Evolutionary conservation across 768 basidiomycete species (phyloP), one percentile per base, ranked within the genome.

Genomic region (Lepiota venenata): DNA sequence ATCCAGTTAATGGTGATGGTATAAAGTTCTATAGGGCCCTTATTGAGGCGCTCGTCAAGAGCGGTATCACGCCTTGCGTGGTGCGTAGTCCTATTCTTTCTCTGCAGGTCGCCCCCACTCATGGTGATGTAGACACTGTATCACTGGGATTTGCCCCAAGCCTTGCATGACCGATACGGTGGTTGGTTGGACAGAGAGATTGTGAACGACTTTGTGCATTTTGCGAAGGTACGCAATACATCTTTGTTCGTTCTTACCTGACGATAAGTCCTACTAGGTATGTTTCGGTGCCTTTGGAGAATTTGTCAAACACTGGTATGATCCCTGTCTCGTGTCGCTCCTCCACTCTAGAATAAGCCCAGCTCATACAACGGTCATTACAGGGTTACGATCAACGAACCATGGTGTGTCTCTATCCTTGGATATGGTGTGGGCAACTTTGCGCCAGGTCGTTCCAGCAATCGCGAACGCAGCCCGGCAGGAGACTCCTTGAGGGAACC

Each of bases 111-210:
- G 36, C 38, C 49, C 14, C 51, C 47, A n/a, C 9, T 15, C 21
- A 12, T 1, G 15, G 4, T 38, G 52, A 11, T 11, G 27, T 20
- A 87, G 83, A 88, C 84, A 0, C 67, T 88, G 44, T 87, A 86
- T 64, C 87, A 85, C 63, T 90, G 87, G 88, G 88, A 91, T 60
- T 73, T 89, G 6, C 89, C 89, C 4, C 84, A 87, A 64, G 81
- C 70, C 1, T 73, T 93, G 41, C 79, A 87, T 36, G 83, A 89
- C 50, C 76, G 84, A 47, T 91, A 91, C 63, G 82, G 82, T 2
- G 88, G 88, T 2, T 91, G 86, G 87, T 69, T 87, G n/a, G 80
- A 82, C 68, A 80, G 78, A 58, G 75, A 84, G 52, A 79, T 88
- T 47, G 69, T 85, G 12, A 67, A 75, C 36, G 88, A 91, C 65